Base-by-base conservation (phyloP, 2,329 filamentous ascomycete species). In the Monosporascus sp. region DNA sequence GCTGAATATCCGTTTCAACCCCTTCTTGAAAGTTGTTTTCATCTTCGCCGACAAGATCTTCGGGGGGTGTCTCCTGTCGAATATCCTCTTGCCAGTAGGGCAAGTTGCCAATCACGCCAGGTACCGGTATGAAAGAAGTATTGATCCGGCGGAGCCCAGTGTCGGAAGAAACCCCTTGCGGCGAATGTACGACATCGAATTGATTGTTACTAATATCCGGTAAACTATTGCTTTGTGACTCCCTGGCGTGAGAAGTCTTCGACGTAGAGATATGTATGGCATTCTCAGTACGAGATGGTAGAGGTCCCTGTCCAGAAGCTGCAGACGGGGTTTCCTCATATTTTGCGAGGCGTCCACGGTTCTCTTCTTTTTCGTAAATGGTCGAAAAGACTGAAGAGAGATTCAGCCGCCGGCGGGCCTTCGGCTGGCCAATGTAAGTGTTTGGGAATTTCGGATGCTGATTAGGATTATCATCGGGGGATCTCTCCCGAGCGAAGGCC, bases 321-420 rank as follows among this genome's bases (percentile, higher is more conserved):
- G 37, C 37, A 17, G 38, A 20, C 26, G 22, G 28, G 41, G 6
- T 5, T 7, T 31, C 47, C 11, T 48, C 48, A 24, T 26, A n/a
- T 5, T 28, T 44, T 49, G 41, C n/a, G 18, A 20, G 5, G 14
- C 41, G 35, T 41, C 37, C 41, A 3, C 41, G 51, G 31, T 60
- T 62, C 41, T 60, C 59, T 17, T 50, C 48, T 26, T 56, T 61
- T 11, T 58, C 57, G 28, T 57, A 60, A 24, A 58, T 31, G 38
- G 31, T 50, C 3, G 57, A 52, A 20, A 62, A 61, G 8, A 51
- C 48, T 1, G 54, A 47, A 5, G 60, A 58, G 24, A 61, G 20
- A 48, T 58, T 56, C 15, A 49, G 31, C 4, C 53, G 54, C 40
- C 55, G 53, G n/a, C 51, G 55, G 18, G 44, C 7, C 11, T 38